These are phyloP conservation scores for Anethum foeniculum DNA, from an alignment of 140 eudicot species.

Conservation along the genomic window DNA sequence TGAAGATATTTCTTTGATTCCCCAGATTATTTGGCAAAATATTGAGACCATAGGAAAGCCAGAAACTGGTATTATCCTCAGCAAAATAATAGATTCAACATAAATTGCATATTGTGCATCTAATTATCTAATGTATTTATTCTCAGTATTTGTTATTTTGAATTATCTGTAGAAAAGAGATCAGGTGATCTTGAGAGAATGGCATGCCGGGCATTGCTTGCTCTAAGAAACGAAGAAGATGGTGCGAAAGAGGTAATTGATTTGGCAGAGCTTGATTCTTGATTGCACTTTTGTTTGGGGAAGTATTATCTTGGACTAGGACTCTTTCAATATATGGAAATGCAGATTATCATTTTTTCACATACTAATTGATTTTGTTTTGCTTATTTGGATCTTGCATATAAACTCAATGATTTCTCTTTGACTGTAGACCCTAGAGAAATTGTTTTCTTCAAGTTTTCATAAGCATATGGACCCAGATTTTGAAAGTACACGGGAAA, in stretches of 20 bases:
- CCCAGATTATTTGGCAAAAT: constrained; percentile 71
- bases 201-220: constrained; percentile 68
- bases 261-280: neutral
- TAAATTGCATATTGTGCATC: neutral
- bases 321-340: neutral
- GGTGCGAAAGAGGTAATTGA: constrained; percentile 69
- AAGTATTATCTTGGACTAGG: constrained; percentile 11
- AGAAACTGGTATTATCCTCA: constrained; percentile 38
- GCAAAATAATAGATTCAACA: neutral
- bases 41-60: constrained; percentile 66
- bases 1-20: constrained; percentile 74
- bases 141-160: constrained; percentile 6
- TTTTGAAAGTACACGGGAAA: constrained; percentile 70
- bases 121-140: neutral
- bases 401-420: neutral
- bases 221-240: constrained; percentile 56
- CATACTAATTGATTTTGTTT: neutral
- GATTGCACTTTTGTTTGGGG: neutral
- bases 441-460: constrained; percentile 53
- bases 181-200: constrained; percentile 48
- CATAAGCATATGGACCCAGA: constrained; percentile 46
- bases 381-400: neutral
- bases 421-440: constrained; percentile 42
- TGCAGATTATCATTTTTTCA: neutral
- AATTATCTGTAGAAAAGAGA: constrained; percentile 33